A percentile compares a stretch with the other conserved stretches of the same genome.
Evolutionary conservation across 345 rosid genomes (phyloP).

Genomic region (Jatropha curcas): DNA sequence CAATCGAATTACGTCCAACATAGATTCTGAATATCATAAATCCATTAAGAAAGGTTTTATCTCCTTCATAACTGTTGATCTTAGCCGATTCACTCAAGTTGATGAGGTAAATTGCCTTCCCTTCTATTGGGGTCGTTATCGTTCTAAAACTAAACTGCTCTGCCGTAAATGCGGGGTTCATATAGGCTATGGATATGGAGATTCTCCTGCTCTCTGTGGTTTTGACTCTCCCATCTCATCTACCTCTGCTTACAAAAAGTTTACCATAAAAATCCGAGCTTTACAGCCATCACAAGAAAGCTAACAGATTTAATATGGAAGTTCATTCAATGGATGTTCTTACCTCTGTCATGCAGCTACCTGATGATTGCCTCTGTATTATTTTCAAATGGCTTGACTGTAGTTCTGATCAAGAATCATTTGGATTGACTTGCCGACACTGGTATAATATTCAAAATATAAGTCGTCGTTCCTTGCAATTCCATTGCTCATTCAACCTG

Average conservation of each 20-base stretch:
- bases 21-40: constrained; percentile 45
- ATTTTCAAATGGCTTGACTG: constrained; percentile 54
- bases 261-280: constrained; percentile 50
- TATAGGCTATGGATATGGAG: constrained; percentile 59
- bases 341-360: constrained; percentile 53
- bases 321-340: constrained; percentile 28
- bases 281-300: constrained; percentile 54
- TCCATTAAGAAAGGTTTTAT: constrained; percentile 46
- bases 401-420: constrained; percentile 58
- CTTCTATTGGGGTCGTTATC: constrained; percentile 40
- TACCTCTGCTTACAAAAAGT: constrained; percentile 43
- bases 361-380: constrained; percentile 71
- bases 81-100: constrained; percentile 59
- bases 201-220: constrained; percentile 56
- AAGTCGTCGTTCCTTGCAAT: constrained; percentile 50
- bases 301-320: constrained; percentile 45
- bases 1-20: constrained; percentile 41
- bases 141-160: constrained; percentile 55
- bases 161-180: constrained; percentile 67
- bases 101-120: constrained; percentile 61
- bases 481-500: constrained; percentile 49
- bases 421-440: constrained; percentile 67
- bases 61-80: constrained; percentile 54
- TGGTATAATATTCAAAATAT: constrained; percentile 69
- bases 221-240: constrained; percentile 48